Evolutionary conservation across 192 early-diverging fungal species (phyloP), one percentile per base, ranked within the genome.

Genomic region (Coemansia sp.): DNA sequence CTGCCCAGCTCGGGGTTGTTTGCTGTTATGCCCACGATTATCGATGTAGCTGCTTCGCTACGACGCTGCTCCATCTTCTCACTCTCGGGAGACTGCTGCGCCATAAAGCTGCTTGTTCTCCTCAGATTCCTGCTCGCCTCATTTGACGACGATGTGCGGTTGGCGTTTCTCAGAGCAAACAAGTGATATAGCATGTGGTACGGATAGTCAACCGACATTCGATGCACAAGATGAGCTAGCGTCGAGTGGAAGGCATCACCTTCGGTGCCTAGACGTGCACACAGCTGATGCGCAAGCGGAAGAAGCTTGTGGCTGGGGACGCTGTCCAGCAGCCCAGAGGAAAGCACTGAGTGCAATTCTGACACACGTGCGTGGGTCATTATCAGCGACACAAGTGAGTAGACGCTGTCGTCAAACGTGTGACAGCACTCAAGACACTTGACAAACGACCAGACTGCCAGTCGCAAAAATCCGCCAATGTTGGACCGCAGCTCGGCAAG

Each of bases 101-200:
- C 52, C 9, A 58, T 52, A 12, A 63, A 47, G 26, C 71, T 71
- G 42, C 47, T 36, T 45, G 42, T 63, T 58, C 51, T 66, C 11
- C 59, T 54, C 47, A n/a, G n/a, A n/a, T 12, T 7, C 41, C 59
- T 63, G 26, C 66, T 22, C 36, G 73, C 5, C 1, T 54, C 19
- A 18, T 58, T 22, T 8, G 58, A 37, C 6, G 65, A 13, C 52
- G 69, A 55, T 1, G 67, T 74, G 61, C 77, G 71, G 55, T 76
- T 72, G 65, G 77, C 77, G 49, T 80, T 84, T 26, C 74, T 55
- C 67, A 84, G 66, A 5, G 82, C 77, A 68, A 84, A 80, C 68
- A 84, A 19, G 3, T 73, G 70, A 47, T 69, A 71, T 62, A 80
- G 57, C 11, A 63, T 72, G 22, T 84, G 82, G 49, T 74, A 76